Evolutionary conservation across 441 rosid species (phyloP).

Genomic region (Erodium texanum): DNA sequence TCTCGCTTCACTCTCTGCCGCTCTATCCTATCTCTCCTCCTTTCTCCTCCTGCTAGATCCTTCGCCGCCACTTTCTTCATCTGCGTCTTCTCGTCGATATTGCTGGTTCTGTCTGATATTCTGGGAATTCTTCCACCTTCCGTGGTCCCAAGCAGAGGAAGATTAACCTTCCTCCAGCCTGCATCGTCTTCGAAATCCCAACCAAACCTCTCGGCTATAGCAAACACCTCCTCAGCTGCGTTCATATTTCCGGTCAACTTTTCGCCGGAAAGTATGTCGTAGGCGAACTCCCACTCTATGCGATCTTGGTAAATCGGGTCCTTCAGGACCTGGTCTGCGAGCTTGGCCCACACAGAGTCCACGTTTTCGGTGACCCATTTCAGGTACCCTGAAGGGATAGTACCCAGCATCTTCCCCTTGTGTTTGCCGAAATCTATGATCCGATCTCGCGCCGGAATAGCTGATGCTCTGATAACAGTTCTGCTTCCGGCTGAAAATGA

Average conservation of each 20-base stretch:
- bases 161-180: conserved; percentile 57
- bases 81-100: conserved; percentile 13
- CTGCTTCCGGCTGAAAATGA: background rate
- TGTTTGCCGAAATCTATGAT: conserved; percentile 63
- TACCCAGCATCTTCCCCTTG: conserved; percentile 74
- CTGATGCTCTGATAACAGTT: background rate
- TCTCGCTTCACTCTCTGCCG: conserved; percentile 25
- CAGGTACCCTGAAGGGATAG: conserved; percentile 65
- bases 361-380: conserved; percentile 56
- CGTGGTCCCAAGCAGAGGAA: conserved; percentile 65
- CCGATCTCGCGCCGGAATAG: conserved; percentile 44
- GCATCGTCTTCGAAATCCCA: conserved; percentile 65
- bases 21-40: conserved; percentile 30
- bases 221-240: conserved; percentile 47
- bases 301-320: conserved; percentile 63
- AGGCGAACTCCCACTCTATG: conserved; percentile 71
- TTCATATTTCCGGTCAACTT: conserved; percentile 5
- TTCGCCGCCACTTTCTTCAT: background rate
- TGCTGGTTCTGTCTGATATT: conserved; percentile 14
- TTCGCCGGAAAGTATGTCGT: conserved; percentile 37
- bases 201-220: conserved; percentile 64
- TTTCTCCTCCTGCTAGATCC: background rate
- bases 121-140: conserved; percentile 71
- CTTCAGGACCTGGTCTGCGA: conserved; percentile 59
- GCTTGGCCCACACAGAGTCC: conserved; percentile 59